A percentile compares a stretch with the other conserved stretches of the same genome.
phyloP scores from a whole-genome alignment of 306 rosid genomes.

The Cicer pinnatifidum region DNA sequence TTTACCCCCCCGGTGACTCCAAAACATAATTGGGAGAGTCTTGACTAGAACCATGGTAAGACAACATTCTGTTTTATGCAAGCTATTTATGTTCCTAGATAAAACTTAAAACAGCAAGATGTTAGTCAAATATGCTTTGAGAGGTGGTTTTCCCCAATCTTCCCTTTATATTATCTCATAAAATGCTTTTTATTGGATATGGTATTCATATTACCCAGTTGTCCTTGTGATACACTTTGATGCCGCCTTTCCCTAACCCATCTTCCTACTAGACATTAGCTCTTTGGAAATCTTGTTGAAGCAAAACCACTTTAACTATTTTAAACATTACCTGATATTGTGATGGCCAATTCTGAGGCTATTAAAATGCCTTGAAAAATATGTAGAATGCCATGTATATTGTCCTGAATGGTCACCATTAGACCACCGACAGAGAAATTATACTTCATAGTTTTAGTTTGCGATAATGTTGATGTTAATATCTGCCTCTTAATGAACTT shows the following conservation, averaged over 20 bases:
- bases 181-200: background rate
- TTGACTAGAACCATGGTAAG: too few species aligned
- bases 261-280: constrained; percentile 13
- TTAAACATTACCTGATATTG: background rate
- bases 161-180: background rate
- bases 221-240: constrained; percentile 5
- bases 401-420: background rate
- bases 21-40: too few species aligned
- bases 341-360: constrained; percentile 13
- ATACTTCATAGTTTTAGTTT: constrained; percentile 17
- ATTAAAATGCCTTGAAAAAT: constrained; percentile 2
- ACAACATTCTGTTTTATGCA: too few species aligned
- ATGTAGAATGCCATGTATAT: background rate
- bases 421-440: background rate
- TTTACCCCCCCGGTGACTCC: too few species aligned
- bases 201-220: background rate
- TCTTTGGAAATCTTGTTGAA: constrained; percentile 8
- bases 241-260: constrained; percentile 5
- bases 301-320: constrained; percentile 25
- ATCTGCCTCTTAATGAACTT: constrained; percentile 4
- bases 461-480: constrained; percentile 25
- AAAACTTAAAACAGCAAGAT: too few species aligned
- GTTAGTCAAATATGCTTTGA: too few species aligned
- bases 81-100: too few species aligned
- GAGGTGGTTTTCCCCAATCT: too few species aligned